Conservation (phyloP, 2,329 filamentous ascomycete genomes). For the Venturia nashicola region DNA sequence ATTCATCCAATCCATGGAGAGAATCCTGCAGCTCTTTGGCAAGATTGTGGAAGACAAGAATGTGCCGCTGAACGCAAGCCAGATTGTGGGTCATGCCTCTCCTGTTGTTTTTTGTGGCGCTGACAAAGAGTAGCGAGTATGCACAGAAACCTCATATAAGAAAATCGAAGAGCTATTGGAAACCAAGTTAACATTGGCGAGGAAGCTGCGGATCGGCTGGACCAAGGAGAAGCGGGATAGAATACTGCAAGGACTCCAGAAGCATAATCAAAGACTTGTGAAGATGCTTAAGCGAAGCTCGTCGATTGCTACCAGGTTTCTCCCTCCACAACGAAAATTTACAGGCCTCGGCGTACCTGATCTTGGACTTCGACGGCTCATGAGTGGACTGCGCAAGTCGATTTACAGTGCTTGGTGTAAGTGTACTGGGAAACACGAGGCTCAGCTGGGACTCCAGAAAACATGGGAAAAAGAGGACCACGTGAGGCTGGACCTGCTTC, state of each 20-base stretch:
- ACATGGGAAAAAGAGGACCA: not conserved
- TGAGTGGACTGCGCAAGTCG: not conserved
- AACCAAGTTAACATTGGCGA: not conserved
- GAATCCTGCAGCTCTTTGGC: not conserved
- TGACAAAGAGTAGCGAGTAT: not conserved
- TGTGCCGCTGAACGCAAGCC: not conserved
- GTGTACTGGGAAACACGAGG: not conserved
- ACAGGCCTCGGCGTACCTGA: not conserved
- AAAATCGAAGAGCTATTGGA: not conserved
- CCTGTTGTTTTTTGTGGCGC: not conserved
- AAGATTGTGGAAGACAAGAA: not conserved
- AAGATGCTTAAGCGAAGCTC: not conserved
- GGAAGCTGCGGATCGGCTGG: not conserved
- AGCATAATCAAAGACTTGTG: not conserved
- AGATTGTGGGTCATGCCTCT: not conserved
- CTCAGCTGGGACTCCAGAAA: not conserved
- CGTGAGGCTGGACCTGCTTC: not conserved
- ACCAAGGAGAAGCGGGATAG: not conserved
- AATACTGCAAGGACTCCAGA: not conserved
- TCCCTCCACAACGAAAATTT: not conserved
- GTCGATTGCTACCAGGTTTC: not conserved
- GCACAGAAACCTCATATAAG: not conserved
- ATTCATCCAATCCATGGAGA: not conserved
- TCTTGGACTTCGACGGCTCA: not conserved
- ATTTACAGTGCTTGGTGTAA: not conserved